Base-by-base conservation (phyloP, 1,139 yeast species). In the Kurtzmaniella quercitrusa region DNA sequence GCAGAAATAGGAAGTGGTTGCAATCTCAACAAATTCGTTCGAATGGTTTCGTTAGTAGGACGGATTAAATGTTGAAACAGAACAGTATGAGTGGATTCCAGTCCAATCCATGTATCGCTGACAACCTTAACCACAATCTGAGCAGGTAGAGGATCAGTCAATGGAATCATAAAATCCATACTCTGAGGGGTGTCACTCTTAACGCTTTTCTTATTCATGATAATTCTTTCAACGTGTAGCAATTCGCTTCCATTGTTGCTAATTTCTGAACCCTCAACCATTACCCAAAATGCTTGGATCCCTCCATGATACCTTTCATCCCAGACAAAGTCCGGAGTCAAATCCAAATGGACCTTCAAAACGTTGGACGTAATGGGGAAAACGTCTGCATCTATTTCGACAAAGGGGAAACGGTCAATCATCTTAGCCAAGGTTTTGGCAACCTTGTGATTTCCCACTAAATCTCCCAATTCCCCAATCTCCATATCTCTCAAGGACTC, bases 111-210 rank as follows among this genome's bases (percentile, higher is more conserved):
- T 1, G 79, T 66, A 58, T 93, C 98, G 5, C 95, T 87, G 7
- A 88, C 65, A 1, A 85, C 84, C 44, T 91, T 73, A 1, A 91
- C 81, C 8, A 89, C 79, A 38, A 94, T 77, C 59, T 93, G 98
- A 0, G 94, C 82, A 0, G 98, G 97, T 19, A 85, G 66, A 2
- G 96, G 96, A 55, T 89, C 96, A 1, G 85, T 72, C 44, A 93
- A 66, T 0, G 98, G 98, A 37, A 94, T 85, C 82, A 95, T 89
- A 53, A 93, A 90, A 53, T 91, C 96, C 70, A 93, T 67, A 54
- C 84, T 88, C 60, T 87, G 94, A 1, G 77, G 70, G n/a, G 34
- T 41, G n/a, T 36, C 43, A 29, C 68, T 66, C 16, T 68, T 68
- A 60, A 82, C 60, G 51, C 82, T 84, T 44, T 74, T 79, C 51